phyloP scores from a whole-genome alignment of 768 basidiomycete species.

The Auricularia auricula-judae region DNA sequence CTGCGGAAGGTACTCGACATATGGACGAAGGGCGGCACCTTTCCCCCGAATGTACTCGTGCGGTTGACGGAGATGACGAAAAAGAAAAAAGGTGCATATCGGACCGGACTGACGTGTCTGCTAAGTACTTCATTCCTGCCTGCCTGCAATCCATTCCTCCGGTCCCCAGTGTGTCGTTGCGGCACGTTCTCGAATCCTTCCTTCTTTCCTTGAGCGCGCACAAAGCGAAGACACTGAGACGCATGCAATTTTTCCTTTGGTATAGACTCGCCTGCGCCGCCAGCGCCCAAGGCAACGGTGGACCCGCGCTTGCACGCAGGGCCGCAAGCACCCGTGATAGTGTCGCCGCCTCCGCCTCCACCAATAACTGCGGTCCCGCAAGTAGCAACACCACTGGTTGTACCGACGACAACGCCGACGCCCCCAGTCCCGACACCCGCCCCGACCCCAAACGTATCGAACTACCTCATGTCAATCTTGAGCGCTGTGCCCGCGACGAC shows the following conservation, averaged over 20 bases:
- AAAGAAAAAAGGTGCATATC: conserved; percentile 84
- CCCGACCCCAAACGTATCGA: too few relatives aligned
- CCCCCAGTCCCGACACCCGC: background rate
- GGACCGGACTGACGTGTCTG: conserved; percentile 48
- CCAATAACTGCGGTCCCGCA: background rate
- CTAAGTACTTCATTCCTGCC: conserved; percentile 59
- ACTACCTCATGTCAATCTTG: too few relatives aligned
- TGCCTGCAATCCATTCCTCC: conserved; percentile 51
- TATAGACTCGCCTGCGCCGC: background rate
- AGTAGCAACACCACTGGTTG: background rate
- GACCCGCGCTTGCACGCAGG: background rate
- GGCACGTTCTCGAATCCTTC: too few relatives aligned
- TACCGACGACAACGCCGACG: background rate
- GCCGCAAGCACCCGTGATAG: background rate
- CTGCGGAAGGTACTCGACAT: conserved; percentile 95
- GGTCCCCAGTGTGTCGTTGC: background rate
- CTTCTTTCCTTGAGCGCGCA: background rate
- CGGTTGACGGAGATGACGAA: conserved; percentile 62
- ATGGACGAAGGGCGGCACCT: conserved; percentile 87
- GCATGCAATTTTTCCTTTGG: background rate
- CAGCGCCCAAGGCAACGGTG: background rate
- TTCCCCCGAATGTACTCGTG: conserved; percentile 64
- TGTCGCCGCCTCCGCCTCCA: background rate
- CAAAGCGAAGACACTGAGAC: background rate
- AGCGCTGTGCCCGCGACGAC: background rate